Evolutionary conservation across 805 yeast species (phyloP), one percentile per base, ranked within the genome.

Genomic region (Blastobotrys attinorum): DNA sequence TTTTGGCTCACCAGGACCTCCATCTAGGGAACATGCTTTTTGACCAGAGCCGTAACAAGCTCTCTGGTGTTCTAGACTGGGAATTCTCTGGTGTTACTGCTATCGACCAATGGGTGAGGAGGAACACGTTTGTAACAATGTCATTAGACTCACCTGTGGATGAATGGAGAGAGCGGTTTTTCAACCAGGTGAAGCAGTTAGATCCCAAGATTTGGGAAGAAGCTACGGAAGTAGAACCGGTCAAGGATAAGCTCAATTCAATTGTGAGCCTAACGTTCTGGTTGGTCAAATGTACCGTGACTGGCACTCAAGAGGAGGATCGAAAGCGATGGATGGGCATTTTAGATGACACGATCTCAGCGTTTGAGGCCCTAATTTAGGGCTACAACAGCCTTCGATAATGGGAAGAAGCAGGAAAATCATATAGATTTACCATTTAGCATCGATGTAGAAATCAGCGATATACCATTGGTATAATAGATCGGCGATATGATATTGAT

Each of bases 71-170:
- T 3, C 15, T 32, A 4, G 36, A 32, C 10, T 32, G 36, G 36
- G 36, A 32, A 22, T 32, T 32, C 21, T n/a, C 36, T 5, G 17
- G 36, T 4, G 18, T 32, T n/a, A 11, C 21, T 4, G 22, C 36
- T 17, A 32, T 32, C 21, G 36, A 32, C 36, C 36, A 32, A 11
- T 32, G 36, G 36, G 36, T 32, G 36, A n/a, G 36, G 18, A n/a
- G 36, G 21, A 32, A 32, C 21, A 17, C 36, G 21, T 32, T 32
- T n/a, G 4, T 6, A 16, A 17, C 21, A 5, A 31, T 31, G 33
- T n/a, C n/a, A n/a, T n/a, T n/a, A n/a, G n/a, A n/a, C n/a, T n/a
- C n/a, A n/a, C n/a, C n/a, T n/a, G n/a, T n/a, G n/a, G 10, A 31
- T 5, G 21, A 32, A 4, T 32, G 36, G 36, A 20, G 36, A 13